Evolutionary conservation across 2,329 filamentous ascomycete species (phyloP).

Genomic region (Teratosphaeria nubilosa): DNA sequence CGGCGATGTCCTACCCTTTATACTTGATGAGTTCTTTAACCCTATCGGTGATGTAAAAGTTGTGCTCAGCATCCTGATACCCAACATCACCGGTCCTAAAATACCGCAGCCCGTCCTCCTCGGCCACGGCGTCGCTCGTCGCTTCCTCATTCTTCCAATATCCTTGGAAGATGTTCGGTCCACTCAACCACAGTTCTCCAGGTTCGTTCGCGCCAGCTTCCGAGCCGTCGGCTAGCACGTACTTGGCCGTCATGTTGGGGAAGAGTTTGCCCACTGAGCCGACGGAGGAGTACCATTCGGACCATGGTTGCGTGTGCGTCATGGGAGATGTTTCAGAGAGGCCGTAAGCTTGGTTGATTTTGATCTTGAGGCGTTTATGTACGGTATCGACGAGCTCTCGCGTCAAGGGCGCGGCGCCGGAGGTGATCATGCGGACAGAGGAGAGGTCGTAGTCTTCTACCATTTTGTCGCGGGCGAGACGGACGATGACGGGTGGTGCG

Average conservation of each 20-base stretch:
- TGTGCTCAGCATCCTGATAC: conserved; percentile 63
- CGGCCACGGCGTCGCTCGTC: conserved; percentile 49
- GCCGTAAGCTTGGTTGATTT: conserved; percentile 86
- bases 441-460: conserved; percentile 73
- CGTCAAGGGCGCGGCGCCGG: conserved; percentile 77
- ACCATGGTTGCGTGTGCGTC: conserved; percentile 56
- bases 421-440: conserved; percentile 75
- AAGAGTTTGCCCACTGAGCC: conserved; percentile 70
- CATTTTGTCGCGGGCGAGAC: conserved; percentile 66
- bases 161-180: conserved; percentile 69
- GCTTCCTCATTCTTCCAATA: conserved; percentile 67
- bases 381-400: conserved; percentile 67
- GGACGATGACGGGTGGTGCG: conserved; percentile 72
- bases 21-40: conserved; percentile 62
- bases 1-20: conserved; percentile 5
- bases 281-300: conserved; percentile 65
- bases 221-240: conserved; percentile 52
- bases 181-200: conserved; percentile 57
- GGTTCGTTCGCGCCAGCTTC: conserved; percentile 54
- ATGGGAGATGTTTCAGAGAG: conserved; percentile 74
- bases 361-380: conserved; percentile 61
- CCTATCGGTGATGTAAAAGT: conserved; percentile 85
- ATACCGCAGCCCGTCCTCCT: conserved; percentile 42
- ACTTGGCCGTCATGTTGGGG: conserved; percentile 70
- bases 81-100: conserved; percentile 89